Base-by-base conservation (phyloP, 2,329 filamentous ascomycete genomes). In the Diaporthe vaccinii region DNA sequence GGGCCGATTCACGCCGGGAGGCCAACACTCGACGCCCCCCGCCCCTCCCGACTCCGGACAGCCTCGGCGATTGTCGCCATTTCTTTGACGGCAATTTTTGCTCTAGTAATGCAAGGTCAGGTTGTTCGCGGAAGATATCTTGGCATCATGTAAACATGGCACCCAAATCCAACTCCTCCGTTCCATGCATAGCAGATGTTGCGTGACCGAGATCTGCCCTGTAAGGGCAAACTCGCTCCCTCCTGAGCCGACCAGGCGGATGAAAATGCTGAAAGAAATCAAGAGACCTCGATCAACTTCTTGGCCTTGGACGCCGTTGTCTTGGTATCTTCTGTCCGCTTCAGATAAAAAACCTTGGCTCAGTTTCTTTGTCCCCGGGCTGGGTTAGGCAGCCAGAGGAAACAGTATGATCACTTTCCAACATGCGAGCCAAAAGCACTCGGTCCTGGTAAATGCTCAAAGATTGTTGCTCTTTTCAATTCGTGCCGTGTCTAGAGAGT, bases 401-500 rank as follows among this genome's bases (percentile, higher is more conserved):
- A 2, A n/a, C 31, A 25, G 12, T 12, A 68, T 9, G 8, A 25
- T 28, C 62, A n/a, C 14, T 10, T 20, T 10, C 17, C 31, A 72
- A 51, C 31, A 46, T 39, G 31, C 70, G 9, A 58, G 36, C n/a
- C 55, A 51, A 22, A 46, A 17, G n/a, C 36, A 59, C 5, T 7
- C 8, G 15, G 25, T 44, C 36, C 34, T n/a, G 17, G 15, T 17
- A 5, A 57, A 28, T 22, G 14, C 17, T 41, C 22, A 41, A 36
- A 28, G n/a, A 20, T 51, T 59, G 25, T 41, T 59, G 28, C 15
- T 58, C 20, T 62, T 34, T 36, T 65, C 20, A 36, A 39, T 34
- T 67, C 57, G 20, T 49, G 59, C 39, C 67, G 51, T 41, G 58
- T 74, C 67, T 72, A 74, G 57, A 57, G 73, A 58, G 73, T 72